Evolutionary conservation across 768 basidiomycete genomes (phyloP), one percentile per base, ranked within the genome.

Genomic region (Lactarius quietus): DNA sequence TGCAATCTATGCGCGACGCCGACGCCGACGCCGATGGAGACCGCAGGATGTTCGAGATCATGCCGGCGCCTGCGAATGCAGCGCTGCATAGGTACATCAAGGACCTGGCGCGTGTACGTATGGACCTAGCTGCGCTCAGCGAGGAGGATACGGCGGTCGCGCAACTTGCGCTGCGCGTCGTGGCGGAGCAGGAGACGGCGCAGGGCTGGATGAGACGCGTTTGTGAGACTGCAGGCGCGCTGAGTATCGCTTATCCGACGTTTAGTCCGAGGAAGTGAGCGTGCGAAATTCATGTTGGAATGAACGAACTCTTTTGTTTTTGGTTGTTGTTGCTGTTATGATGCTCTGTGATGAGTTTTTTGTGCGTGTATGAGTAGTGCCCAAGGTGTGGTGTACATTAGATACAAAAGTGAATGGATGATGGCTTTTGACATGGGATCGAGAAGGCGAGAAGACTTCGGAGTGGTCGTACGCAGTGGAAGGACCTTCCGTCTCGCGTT

Each of bases 181-280:
- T 45, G 55, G 55, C 18, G 18, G 67, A 66, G 57, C 56, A 66
- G 20, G 59, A 66, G 28, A 59, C 59, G 6, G 20, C 14, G 20
- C 36, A 57, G 64, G 29, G 14, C 23, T 68, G 67, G 64, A 43
- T 57, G 23, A 52, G 15, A 31, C 53, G 56, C 1, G 56, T 66
- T 8, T 68, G 59, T 31, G 35, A 7, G 23, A 33, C 55, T 48
- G 66, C 63, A 6, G 62, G 66, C 1, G 35, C 59, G 43, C 59
- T 68, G n/a, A 68, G 63, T 18, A 60, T 68, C 36, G 59, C 23
- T 3, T 58, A 68, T 43, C 58, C 58, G 15, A 59, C 64, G 20
- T 60, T 68, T n/a, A 68, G 64, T 39, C 55, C 64, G 36, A 61
- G 60, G 31, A 62, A 43, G 26, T 61, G 36, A 57, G 33, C 17